Percentiles rank a stretch among this genome's conserved stretches.
These are phyloP conservation scores for Xylariomycetidae sp. DNA, from an alignment of 2,329 filamentous ascomycete genomes.

Conservation along the genomic window DNA sequence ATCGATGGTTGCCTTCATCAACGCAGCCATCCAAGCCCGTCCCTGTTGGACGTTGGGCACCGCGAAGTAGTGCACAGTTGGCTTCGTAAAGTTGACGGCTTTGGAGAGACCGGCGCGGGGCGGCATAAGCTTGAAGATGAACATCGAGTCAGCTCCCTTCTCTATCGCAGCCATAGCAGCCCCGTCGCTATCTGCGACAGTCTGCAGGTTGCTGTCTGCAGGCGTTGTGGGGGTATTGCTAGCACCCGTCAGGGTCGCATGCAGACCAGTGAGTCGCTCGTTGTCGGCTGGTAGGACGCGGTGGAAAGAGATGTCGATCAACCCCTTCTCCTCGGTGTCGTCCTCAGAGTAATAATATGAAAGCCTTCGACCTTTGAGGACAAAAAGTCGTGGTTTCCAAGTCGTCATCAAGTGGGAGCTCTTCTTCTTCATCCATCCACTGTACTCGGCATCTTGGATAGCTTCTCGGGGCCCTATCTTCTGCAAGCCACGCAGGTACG, in stretches of 20 bases:
- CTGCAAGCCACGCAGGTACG: conserved; percentile 79
- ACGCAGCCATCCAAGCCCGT: conserved; percentile 92
- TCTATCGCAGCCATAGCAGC: conserved; percentile 23
- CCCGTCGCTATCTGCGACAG: conserved; percentile 38
- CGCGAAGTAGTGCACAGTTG: conserved; percentile 95
- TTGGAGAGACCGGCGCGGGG: conserved; percentile 81
- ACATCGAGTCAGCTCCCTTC: conserved; percentile 65
- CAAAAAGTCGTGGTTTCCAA: conserved; percentile 95
- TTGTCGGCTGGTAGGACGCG: conserved; percentile 92
- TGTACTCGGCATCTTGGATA: conserved; percentile 83
- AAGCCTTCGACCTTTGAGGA: conserved; percentile 82
- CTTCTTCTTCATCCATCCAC: conserved; percentile 99
- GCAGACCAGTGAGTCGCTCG: conserved; percentile 81
- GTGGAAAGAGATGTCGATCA: conserved; percentile 97
- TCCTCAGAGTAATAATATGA: conserved; percentile 96
- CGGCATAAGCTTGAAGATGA: conserved; percentile 97
- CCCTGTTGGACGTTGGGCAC: conserved; percentile 86
- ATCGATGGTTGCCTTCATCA: conserved; percentile 99
- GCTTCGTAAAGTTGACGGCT: conserved; percentile 95
- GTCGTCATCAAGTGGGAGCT: conserved; percentile 93
- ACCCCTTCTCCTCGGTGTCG: conserved; percentile 85
- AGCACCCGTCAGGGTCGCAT: conserved; percentile 88
- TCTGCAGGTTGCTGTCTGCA: conserved; percentile 39
- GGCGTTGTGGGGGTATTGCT: conserved; percentile 58
- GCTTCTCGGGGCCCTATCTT: conserved; percentile 78